phyloP scores from a whole-genome alignment of 192 early-diverging fungal species.

The Coemansia sp. region DNA sequence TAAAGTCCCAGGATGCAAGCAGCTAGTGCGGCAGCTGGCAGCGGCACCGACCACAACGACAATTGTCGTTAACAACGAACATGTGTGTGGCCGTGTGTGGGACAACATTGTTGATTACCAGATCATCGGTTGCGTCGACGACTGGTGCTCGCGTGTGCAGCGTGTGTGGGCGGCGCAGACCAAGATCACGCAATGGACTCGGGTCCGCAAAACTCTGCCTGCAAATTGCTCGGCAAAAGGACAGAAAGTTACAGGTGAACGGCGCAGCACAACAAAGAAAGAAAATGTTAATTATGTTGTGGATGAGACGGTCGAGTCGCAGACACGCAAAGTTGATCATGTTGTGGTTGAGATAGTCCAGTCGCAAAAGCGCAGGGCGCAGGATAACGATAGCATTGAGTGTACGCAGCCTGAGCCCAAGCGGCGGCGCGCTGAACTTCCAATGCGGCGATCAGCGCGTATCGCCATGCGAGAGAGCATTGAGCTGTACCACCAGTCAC shows the following conservation, averaged over 20 bases:
- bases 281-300: background rate
- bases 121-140: constrained; percentile 49
- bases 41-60: constrained; percentile 32
- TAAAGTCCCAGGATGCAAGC: constrained; percentile 53
- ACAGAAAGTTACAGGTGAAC: too few relatives aligned
- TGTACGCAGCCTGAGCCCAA: background rate
- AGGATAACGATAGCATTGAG: background rate
- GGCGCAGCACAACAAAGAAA: background rate
- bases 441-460: constrained; percentile 31
- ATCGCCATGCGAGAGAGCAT: constrained; percentile 25
- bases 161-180: constrained; percentile 42
- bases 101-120: constrained; percentile 52
- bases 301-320: too few relatives aligned
- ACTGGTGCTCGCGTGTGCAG: constrained; percentile 44
- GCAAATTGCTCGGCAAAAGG: too few relatives aligned
- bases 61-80: constrained; percentile 51
- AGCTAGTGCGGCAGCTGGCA: constrained; percentile 47
- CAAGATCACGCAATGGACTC: constrained; percentile 44
- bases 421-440: constrained; percentile 7
- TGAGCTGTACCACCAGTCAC: constrained; percentile 10
- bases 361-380: constrained; percentile 1
- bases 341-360: too few relatives aligned
- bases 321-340: too few relatives aligned
- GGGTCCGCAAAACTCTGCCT: too few relatives aligned
- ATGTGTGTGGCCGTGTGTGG: constrained; percentile 49